Base-by-base conservation (phyloP, 2,329 filamentous ascomycete species). In the Paracamarosporium sp. region DNA sequence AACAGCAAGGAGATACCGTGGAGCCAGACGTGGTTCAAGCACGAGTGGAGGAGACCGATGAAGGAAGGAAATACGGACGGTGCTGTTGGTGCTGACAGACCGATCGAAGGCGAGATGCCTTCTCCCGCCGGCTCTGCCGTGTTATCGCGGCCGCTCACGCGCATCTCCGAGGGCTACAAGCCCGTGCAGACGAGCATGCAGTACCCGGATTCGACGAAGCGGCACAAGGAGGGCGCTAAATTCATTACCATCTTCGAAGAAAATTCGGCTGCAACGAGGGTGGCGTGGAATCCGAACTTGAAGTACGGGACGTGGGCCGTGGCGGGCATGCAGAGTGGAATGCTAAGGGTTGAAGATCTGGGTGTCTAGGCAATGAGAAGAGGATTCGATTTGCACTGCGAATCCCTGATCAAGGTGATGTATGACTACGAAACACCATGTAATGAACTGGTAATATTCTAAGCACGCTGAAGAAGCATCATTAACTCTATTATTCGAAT, bases 21-120 rank as follows among this genome's bases (percentile, higher is more conserved):
- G 76, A 79, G 85, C 56, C 83, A 86, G 60, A 80, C 75, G 6
- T 86, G 85, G 82, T 87, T 87, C 62, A 70, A 76, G 24, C 85
- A 87, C 63, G 84, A 87, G 54, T 88, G 85, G 84, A 67, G 79
- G 20, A 57, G 59, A 3, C 58, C n/a, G 57, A 63, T 0, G 31
- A 64, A 2, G 20, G 31, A n/a, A 4, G 12, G 3, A 20, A 22
- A 28, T n/a, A 31, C 22, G 36, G 35, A 60, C 59, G 1, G 43
- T 64, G 11, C 60, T 72, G 1, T 48, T 57, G 8, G n/a, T 12
- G 15, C 27, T 33, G 36, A 40, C 22, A 12, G 17, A 22, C 7
- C n/a, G 36, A 9, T 4, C 28, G 28, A 13, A 15, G 24, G 30
- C 38, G 25, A 31, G 24, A 4, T 5, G 4, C n/a, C 17, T 40